These are phyloP conservation scores for Plasmodium coatneyi DNA, from an alignment of 169 alveolate genomes.

Conservation along the genomic window DNA sequence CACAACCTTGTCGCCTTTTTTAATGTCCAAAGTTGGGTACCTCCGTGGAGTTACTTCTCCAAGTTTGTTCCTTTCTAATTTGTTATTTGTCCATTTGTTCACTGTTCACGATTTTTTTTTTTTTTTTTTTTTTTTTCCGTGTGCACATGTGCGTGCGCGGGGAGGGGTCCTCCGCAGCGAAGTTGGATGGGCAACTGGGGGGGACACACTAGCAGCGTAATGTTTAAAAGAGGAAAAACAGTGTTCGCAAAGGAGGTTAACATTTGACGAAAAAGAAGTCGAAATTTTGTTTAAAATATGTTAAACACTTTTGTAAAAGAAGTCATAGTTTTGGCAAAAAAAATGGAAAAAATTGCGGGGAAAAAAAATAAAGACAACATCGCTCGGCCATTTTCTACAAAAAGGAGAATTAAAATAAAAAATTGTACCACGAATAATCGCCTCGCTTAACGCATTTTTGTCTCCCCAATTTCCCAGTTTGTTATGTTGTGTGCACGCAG, in stretches of 20 bases:
- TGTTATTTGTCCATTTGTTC: background rate
- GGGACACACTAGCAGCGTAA: background rate
- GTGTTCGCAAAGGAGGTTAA: background rate
- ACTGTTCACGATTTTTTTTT: background rate
- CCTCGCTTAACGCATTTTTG: background rate
- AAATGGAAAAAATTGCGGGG: background rate
- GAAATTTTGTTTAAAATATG: background rate
- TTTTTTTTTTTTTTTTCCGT: background rate
- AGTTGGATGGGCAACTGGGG: background rate
- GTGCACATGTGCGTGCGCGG: background rate
- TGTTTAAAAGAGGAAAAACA: background rate
- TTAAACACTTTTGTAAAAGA: background rate
- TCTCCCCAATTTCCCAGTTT: background rate
- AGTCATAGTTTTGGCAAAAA: background rate
- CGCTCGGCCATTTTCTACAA: background rate
- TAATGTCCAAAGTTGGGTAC: background rate
- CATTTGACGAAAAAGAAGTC: background rate
- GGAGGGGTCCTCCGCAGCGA: background rate
- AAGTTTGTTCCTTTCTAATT: background rate
- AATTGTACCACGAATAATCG: background rate
- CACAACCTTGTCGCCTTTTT: background rate
- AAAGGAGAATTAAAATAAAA: background rate
- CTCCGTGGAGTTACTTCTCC: background rate
- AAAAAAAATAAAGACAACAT: background rate
- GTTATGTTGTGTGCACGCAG: background rate